Percentiles rank a stretch among this genome's conserved stretches.
Evolutionary conservation across 2,329 filamentous ascomycete genomes (phyloP).

Genomic region (Ceratocystis destructans): DNA sequence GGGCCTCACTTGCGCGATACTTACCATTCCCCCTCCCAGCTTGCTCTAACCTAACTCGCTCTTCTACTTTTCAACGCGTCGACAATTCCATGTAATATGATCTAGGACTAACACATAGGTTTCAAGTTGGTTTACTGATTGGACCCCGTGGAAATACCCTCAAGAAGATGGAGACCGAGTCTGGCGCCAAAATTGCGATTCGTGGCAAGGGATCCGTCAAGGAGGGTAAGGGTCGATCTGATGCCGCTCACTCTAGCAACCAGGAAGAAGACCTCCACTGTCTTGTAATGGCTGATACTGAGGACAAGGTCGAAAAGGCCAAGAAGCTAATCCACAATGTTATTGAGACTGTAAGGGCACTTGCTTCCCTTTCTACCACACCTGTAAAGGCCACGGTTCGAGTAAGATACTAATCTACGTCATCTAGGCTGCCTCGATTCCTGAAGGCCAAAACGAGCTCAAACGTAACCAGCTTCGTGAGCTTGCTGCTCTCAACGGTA

Average conservation of each 20-base stretch:
- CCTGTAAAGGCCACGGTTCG: too few species aligned
- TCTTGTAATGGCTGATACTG: slow-evolving; percentile 98
- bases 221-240: slow-evolving; percentile 97
- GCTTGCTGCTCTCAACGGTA: slow-evolving; percentile 95
- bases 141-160: slow-evolving; percentile 98
- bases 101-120: slow-evolving; percentile 78
- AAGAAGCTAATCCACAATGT: slow-evolving; percentile 98
- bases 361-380: background rate
- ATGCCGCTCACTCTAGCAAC: slow-evolving; percentile 98
- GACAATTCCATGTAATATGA: slow-evolving; percentile 23
- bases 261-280: slow-evolving; percentile 99
- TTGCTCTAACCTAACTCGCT: slow-evolving; percentile 29
- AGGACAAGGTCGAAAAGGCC: slow-evolving; percentile 98
- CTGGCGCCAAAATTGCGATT: slow-evolving; percentile 95
- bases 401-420: background rate
- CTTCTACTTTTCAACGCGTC: slow-evolving; percentile 14
- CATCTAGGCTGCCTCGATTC: slow-evolving; percentile 81
- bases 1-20: slow-evolving; percentile 13
- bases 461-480: slow-evolving; percentile 98
- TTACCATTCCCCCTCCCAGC: slow-evolving; percentile 23
- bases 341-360: slow-evolving; percentile 79
- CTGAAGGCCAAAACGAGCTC: slow-evolving; percentile 95
- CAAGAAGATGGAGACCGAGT: slow-evolving; percentile 99
- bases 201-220: slow-evolving; percentile 99
- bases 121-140: slow-evolving; percentile 98